Conservation (phyloP, 163 green algal genomes). For the Chlamydomonas reinhardtii region DNA sequence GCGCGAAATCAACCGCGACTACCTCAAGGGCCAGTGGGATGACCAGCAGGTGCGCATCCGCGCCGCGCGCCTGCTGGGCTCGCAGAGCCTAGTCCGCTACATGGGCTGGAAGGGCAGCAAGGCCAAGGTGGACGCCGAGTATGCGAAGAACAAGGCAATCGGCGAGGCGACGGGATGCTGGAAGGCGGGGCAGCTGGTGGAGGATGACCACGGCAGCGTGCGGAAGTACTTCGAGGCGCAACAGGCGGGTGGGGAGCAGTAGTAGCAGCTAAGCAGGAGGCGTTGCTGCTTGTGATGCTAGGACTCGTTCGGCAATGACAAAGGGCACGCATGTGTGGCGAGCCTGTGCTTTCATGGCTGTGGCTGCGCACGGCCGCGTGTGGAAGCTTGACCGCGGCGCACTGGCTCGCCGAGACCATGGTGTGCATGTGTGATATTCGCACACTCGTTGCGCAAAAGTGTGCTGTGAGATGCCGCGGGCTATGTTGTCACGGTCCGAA, state of each 20-base stretch:
- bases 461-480: too few species aligned
- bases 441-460: too few species aligned
- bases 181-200: slow-evolving; percentile 83
- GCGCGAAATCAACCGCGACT: slow-evolving; percentile 73
- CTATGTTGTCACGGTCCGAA: too few species aligned
- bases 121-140: slow-evolving; percentile 73
- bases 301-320: too few species aligned
- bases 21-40: slow-evolving; percentile 59
- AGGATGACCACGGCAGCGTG: slow-evolving; percentile 73
- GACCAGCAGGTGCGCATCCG: slow-evolving; percentile 69
- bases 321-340: too few species aligned
- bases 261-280: neutral
- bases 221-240: slow-evolving; percentile 38
- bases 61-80: slow-evolving; percentile 73
- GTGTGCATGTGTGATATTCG: too few species aligned
- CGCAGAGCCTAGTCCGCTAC: slow-evolving; percentile 72
- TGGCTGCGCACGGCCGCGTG: too few species aligned
- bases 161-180: slow-evolving; percentile 77
- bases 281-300: too few species aligned
- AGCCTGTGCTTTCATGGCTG: too few species aligned
- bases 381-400: too few species aligned
- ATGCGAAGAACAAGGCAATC: slow-evolving; percentile 69
- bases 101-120: slow-evolving; percentile 55
- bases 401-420: too few species aligned
- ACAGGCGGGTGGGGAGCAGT: neutral